These are phyloP conservation scores for Talaromyces sp. DNA, from an alignment of 2,329 filamentous ascomycete genomes.

Conservation along the genomic window DNA sequence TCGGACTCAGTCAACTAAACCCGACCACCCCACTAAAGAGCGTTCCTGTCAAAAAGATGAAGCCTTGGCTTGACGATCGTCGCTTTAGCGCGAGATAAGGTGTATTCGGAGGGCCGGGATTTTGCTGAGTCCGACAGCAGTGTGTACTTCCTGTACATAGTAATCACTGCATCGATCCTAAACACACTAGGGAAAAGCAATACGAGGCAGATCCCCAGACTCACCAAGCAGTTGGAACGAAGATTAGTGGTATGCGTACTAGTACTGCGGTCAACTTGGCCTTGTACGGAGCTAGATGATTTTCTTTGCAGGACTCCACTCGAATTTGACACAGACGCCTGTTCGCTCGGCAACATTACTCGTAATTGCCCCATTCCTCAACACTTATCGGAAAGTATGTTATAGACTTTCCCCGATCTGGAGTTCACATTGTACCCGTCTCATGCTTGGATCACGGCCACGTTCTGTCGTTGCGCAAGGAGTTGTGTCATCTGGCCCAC, in stretches of 20 bases:
- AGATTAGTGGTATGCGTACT: background rate
- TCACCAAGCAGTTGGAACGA: background rate
- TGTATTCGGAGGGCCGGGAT: background rate
- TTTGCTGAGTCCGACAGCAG: conserved; percentile 2
- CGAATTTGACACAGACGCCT: background rate
- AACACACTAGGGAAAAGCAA: conserved; percentile 10
- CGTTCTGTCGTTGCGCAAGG: conserved; percentile 3
- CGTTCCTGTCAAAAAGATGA: conserved; percentile 9
- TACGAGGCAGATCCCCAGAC: conserved; percentile 2
- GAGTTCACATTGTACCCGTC: background rate
- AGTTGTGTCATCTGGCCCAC: background rate
- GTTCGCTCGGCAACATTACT: conserved; percentile 1
- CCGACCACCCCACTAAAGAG: background rate
- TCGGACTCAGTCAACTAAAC: background rate
- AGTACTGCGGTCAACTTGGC: background rate
- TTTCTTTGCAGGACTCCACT: conserved; percentile 12
- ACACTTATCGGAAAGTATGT: background rate
- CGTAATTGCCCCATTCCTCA: background rate
- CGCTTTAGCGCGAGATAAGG: conserved; percentile 6
- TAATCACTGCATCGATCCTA: background rate
- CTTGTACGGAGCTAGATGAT: conserved; percentile 2
- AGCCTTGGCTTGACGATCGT: conserved; percentile 9
- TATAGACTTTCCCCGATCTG: conserved; percentile 2
- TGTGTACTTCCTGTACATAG: background rate
- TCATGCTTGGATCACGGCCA: background rate